Conservation (phyloP, 2,329 filamentous ascomycete species). For the Pestalotiopsis sp. region DNA sequence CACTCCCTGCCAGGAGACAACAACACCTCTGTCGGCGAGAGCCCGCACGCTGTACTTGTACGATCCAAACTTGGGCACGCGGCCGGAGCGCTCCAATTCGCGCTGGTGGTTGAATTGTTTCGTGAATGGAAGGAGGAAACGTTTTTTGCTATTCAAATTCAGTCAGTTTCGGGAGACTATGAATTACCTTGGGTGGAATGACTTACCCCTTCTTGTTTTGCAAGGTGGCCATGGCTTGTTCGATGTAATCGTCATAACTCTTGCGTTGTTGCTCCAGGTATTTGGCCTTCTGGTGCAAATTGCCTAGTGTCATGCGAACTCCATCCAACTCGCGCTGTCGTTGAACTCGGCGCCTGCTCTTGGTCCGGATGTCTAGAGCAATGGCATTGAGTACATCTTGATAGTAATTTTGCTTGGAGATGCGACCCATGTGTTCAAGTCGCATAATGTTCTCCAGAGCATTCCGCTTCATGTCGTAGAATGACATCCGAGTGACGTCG, state of each 20-base stretch:
- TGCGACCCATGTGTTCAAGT: conserved; percentile 84
- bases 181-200: not conserved
- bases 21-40: conserved; percentile 88
- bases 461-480: conserved; percentile 89
- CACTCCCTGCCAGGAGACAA: conserved; percentile 89
- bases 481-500: conserved; percentile 87
- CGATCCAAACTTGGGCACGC: conserved; percentile 94
- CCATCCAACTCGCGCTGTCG: conserved; percentile 88
- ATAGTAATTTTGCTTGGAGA: conserved; percentile 89
- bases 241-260: conserved; percentile 98
- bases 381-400: conserved; percentile 98
- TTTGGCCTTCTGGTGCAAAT: conserved; percentile 82
- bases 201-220: conserved; percentile 91
- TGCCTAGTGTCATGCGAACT: conserved; percentile 73
- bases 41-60: conserved; percentile 95
- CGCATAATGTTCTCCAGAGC: conserved; percentile 92
- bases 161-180: conserved; percentile 24
- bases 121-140: conserved; percentile 93
- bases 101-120: conserved; percentile 99
- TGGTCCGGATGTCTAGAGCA: conserved; percentile 93
- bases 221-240: conserved; percentile 95
- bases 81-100: conserved; percentile 88
- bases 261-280: conserved; percentile 96
- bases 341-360: conserved; percentile 90
- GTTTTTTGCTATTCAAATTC: conserved; percentile 79